Base-by-base conservation (phyloP, 2,329 filamentous ascomycete genomes). In the Ceratocystiopsis minuta region DNA sequence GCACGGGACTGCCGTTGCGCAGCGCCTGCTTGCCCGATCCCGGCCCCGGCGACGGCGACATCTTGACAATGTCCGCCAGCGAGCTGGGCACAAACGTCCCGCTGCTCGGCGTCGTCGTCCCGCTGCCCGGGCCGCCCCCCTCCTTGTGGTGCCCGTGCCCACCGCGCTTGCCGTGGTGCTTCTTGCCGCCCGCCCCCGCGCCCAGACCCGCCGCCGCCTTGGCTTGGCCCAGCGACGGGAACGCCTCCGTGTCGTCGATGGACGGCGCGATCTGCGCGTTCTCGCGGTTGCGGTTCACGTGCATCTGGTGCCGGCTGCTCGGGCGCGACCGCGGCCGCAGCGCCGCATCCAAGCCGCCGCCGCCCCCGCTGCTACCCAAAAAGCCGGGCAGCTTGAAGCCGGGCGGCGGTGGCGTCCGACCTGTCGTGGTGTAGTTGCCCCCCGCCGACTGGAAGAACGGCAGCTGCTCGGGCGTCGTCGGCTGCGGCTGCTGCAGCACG, bases 171-270 rank as follows among this genome's bases (percentile, higher is more conserved):
- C 86, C 87, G 55, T 94, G 85, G 55, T 93, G 84, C 54, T 94
- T 93, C 62, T 95, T 95, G 42, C 74, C 78, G 14, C 43, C 41
- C 75, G 75, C 57, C 10, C 90, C 90, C 20, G 74, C 78, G 12
- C 43, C 41, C 75, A 75, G 57, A 7, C 90, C 90, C 18, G 70
- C 64, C 16, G 73, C 80, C 35, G n/a, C 14, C 16, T 90, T 90
- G 28, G 70, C 64, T 16, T 85, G 83, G 6, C 85, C 84, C 3
- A 98, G 70, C 10, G 81, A 83, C 9, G 90, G 90, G 53, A 98
- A 98, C 0, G 88, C 90, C 54, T 98, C 90, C 16, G 84, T 88
- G 53, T 98, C 90, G 55, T 96, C 87, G 18, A 94, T 78, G 16
- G 83, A 76, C 28, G 81, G 80, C 14, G 82, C 68, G 4, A 28